Evolutionary conservation across 2,329 filamentous ascomycete genomes (phyloP).

Genomic region (Paecilomyces sp.): DNA sequence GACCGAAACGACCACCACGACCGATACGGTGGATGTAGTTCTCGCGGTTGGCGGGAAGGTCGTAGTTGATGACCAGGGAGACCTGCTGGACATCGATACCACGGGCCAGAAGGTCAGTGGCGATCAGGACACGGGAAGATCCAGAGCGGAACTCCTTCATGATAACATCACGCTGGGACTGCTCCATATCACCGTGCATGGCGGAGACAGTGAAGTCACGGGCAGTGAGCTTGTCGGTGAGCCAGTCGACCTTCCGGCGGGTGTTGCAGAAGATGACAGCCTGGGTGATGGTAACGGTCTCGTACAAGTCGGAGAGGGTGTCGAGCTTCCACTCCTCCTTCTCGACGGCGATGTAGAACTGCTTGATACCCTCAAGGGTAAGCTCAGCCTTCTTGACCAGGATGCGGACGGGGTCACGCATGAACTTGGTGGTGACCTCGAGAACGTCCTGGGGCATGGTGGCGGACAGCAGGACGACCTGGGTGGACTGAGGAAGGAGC

Average conservation of each 20-base stretch:
- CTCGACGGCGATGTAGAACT: constrained; percentile 99
- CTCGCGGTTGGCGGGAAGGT: constrained; percentile 96
- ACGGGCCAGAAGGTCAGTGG: constrained; percentile 94
- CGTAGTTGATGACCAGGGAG: constrained; percentile 99
- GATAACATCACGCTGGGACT: constrained; percentile 94
- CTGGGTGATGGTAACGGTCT: constrained; percentile 98
- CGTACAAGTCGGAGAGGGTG: constrained; percentile 96
- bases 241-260: constrained; percentile 99
- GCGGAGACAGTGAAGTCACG: constrained; percentile 99
- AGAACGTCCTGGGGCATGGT: constrained; percentile 99
- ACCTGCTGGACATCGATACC: constrained; percentile 99
- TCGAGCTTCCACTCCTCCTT: constrained; percentile 99
- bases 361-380: constrained; percentile 99
- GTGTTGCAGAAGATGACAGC: constrained; percentile 99
- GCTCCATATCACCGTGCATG: constrained; percentile 99
- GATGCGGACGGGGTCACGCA: constrained; percentile 98
- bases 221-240: constrained; percentile 97
- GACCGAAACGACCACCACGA: constrained; percentile 98
- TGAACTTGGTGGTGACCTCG: constrained; percentile 99
- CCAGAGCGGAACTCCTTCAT: constrained; percentile 99
- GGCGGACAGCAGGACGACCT: constrained; percentile 95
- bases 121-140: constrained; percentile 96
- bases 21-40: constrained; percentile 99
- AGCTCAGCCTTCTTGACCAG: constrained; percentile 99
- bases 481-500: constrained; percentile 92